These are phyloP conservation scores for Penicillium fuscoglaucum DNA, from an alignment of 2,329 filamentous ascomycete genomes.

Conservation along the genomic window DNA sequence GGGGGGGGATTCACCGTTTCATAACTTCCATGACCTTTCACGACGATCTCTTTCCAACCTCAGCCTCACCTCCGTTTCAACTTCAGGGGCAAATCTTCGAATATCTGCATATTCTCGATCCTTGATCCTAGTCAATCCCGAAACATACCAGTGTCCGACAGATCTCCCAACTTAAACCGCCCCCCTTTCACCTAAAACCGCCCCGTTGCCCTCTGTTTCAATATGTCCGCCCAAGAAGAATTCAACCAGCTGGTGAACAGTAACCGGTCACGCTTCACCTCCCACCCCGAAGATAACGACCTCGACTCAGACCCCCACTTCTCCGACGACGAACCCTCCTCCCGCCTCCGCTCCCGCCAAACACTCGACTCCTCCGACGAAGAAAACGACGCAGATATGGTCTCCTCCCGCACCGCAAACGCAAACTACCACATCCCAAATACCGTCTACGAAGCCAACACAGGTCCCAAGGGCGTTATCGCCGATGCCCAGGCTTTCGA, in stretches of 20 bases:
- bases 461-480: conserved; percentile 54
- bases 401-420: conserved; percentile 34
- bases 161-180: conserved; percentile 13
- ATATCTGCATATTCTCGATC: background rate
- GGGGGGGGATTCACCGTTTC: conserved; percentile 21
- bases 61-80: conserved; percentile 23
- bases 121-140: background rate
- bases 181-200: conserved; percentile 10
- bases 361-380: conserved; percentile 35
- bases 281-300: conserved; percentile 48
- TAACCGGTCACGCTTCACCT: conserved; percentile 36
- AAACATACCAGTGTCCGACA: background rate
- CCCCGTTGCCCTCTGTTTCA: conserved; percentile 25
- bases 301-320: conserved; percentile 29
- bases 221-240: conserved; percentile 51
- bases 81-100: conserved; percentile 17
- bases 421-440: conserved; percentile 46
- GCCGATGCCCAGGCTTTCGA: conserved; percentile 53
- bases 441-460: conserved; percentile 51
- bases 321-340: conserved; percentile 26
- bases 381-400: conserved; percentile 35
- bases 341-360: conserved; percentile 20
- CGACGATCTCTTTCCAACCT: conserved; percentile 29
- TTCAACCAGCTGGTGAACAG: conserved; percentile 45
- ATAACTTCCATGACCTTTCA: conserved; percentile 13